Percentiles rank a stretch among this genome's conserved stretches.
Conservation (phyloP, 2,329 filamentous ascomycete genomes). For the Grosmannia huntii region DNA sequence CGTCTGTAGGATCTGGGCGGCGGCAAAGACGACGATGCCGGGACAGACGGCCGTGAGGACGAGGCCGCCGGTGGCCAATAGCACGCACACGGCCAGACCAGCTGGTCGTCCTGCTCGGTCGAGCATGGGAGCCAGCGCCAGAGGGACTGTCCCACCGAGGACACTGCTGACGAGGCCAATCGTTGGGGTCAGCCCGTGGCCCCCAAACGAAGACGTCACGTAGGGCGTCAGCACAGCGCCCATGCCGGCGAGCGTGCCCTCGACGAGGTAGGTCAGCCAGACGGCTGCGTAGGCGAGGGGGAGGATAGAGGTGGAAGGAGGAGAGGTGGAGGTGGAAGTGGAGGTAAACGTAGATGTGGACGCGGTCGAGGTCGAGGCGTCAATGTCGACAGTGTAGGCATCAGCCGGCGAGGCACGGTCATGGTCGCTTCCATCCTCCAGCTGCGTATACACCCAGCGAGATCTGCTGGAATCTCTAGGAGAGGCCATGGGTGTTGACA, state of each 20-base stretch:
- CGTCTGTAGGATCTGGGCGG: constrained; percentile 40
- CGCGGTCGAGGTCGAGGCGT: no score
- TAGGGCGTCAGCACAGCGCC: constrained; percentile 17
- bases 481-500: no score
- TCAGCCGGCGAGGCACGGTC: no score
- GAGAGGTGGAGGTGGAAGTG: no score
- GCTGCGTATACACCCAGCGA: no score
- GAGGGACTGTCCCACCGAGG: constrained; percentile 37
- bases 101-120: constrained; percentile 46
- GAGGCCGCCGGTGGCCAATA: constrained; percentile 32
- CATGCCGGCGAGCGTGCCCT: neutral
- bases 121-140: constrained; percentile 45
- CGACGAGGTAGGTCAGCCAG: constrained; percentile 25
- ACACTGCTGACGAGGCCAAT: constrained; percentile 16
- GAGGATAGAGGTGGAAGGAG: constrained; percentile 13
- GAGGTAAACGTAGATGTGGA: no score
- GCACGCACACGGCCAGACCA: constrained; percentile 38
- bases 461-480: no score
- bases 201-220: constrained; percentile 9
- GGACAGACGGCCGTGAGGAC: constrained; percentile 47
- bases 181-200: constrained; percentile 11
- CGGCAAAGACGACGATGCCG: constrained; percentile 24
- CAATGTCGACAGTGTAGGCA: no score
- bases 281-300: constrained; percentile 28
- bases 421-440: no score